Evolutionary conservation across 768 basidiomycete genomes (phyloP).

Genomic region (Rhodotorula babjevae): DNA sequence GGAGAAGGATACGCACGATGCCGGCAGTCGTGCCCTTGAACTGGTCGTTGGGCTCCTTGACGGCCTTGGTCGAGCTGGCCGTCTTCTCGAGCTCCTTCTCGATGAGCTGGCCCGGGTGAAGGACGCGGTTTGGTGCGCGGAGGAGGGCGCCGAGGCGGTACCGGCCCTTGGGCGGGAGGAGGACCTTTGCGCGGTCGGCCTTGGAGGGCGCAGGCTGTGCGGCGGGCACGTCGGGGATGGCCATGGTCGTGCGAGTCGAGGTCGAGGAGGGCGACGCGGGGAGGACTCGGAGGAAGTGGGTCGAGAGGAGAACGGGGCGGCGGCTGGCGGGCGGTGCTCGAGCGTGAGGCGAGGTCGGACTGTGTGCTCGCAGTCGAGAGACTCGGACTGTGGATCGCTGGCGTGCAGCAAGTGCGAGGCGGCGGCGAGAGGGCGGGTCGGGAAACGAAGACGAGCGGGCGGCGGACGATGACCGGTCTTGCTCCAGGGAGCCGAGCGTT

Average conservation of each 20-base stretch:
- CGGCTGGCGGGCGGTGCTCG: too few species aligned
- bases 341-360: not conserved
- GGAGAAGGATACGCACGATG: not conserved
- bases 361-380: too few species aligned
- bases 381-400: too few species aligned
- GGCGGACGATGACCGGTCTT: too few species aligned
- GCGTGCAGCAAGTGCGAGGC: too few species aligned
- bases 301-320: not conserved
- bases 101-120: conserved; percentile 18
- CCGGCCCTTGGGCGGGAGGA: conserved; percentile 14
- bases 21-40: conserved; percentile 12
- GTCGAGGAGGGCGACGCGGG: not conserved
- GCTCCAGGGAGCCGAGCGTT: too few species aligned
- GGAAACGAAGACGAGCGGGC: too few species aligned
- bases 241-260: not conserved
- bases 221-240: conserved; percentile 3
- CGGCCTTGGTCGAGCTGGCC: too few species aligned
- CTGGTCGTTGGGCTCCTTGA: not conserved
- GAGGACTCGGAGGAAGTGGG: not conserved
- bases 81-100: conserved; percentile 14
- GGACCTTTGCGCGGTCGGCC: not conserved
- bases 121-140: conserved; percentile 5
- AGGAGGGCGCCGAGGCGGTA: conserved; percentile 15
- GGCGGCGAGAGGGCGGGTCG: too few species aligned
- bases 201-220: not conserved